Evolutionary conservation across 345 rosid species (phyloP).

Genomic region (Garcia nutans): DNA sequence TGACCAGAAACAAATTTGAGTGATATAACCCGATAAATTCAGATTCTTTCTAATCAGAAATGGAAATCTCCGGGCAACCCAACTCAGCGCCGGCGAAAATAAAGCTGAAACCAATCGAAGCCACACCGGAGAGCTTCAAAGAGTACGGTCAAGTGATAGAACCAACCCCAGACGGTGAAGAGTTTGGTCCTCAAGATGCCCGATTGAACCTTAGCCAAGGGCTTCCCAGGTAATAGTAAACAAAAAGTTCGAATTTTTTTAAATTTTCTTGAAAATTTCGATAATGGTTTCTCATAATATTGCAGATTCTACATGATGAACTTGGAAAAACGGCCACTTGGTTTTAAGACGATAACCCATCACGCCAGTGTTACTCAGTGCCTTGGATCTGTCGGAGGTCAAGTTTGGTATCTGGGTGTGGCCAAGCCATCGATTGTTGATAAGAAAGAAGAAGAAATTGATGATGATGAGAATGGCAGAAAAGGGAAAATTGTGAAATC

Average conservation of each 20-base stretch:
- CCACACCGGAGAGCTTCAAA: conserved; percentile 60
- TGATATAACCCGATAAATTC: too few species aligned
- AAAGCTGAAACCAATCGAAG: conserved; percentile 62
- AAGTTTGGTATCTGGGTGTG: conserved; percentile 77
- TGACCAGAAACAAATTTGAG: too few species aligned
- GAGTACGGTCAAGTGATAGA: conserved; percentile 75
- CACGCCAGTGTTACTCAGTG: conserved; percentile 88
- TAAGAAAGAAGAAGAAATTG: background rate
- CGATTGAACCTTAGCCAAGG: conserved; percentile 69
- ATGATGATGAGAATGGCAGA: too few species aligned
- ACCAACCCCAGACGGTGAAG: conserved; percentile 52
- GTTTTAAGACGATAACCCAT: conserved; percentile 59
- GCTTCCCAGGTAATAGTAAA: conserved; percentile 52
- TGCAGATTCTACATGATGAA: conserved; percentile 62
- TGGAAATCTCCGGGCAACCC: background rate
- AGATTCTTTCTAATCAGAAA: background rate
- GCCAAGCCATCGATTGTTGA: conserved; percentile 61
- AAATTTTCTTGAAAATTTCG: too few species aligned
- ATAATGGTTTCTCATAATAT: too few species aligned
- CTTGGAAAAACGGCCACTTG: conserved; percentile 39
- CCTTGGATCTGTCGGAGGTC: conserved; percentile 77
- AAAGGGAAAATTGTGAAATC: conserved; percentile 27
- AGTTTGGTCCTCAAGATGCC: conserved; percentile 74
- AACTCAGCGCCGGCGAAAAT: background rate
- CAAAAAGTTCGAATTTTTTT: too few species aligned